Conservation (phyloP, 495 filamentous ascomycete genomes). For the Haplographium delicatum region DNA sequence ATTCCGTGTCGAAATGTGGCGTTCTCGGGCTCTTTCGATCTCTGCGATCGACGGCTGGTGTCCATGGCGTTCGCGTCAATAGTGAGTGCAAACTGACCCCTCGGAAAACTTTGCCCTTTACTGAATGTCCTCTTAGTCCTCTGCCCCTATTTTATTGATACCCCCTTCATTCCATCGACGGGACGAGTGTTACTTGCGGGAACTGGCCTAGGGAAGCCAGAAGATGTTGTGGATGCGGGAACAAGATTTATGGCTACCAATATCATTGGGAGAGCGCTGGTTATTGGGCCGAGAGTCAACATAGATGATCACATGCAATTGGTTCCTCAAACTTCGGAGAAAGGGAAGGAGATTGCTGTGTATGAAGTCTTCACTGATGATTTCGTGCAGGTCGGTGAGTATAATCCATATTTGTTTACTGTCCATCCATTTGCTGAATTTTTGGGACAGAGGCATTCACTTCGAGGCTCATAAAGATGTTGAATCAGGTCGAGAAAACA, state of each 20-base stretch:
- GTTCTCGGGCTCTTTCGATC: conserved; percentile 58
- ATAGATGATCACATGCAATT: conserved; percentile 36
- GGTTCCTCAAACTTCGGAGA: conserved; percentile 20
- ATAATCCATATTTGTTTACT: not conserved
- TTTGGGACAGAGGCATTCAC: conserved; percentile 45
- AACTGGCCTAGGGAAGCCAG: conserved; percentile 39
- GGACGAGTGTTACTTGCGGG: conserved; percentile 50
- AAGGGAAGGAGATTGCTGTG: conserved; percentile 35
- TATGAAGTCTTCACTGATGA: conserved; percentile 58
- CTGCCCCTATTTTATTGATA: conserved; percentile 63
- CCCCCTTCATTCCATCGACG: conserved; percentile 42
- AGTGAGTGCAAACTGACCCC: not conserved
- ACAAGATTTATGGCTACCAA: conserved; percentile 39
- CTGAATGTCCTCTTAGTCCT: conserved; percentile 32
- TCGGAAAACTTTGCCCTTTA: not conserved
- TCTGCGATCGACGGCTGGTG: conserved; percentile 42
- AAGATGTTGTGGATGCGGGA: conserved; percentile 52
- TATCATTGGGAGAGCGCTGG: conserved; percentile 46
- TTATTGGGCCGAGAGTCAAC: conserved; percentile 49
- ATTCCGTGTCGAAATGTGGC: conserved; percentile 58
- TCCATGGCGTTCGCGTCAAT: conserved; percentile 51
- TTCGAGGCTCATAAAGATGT: conserved; percentile 37
- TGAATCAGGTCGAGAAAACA: conserved; percentile 40
- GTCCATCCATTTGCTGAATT: too few relatives aligned
- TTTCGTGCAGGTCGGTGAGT: conserved; percentile 39